These are phyloP conservation scores for Phycomyces blakesleeanus DNA, from an alignment of 192 early-diverging fungal species.

Conservation along the genomic window DNA sequence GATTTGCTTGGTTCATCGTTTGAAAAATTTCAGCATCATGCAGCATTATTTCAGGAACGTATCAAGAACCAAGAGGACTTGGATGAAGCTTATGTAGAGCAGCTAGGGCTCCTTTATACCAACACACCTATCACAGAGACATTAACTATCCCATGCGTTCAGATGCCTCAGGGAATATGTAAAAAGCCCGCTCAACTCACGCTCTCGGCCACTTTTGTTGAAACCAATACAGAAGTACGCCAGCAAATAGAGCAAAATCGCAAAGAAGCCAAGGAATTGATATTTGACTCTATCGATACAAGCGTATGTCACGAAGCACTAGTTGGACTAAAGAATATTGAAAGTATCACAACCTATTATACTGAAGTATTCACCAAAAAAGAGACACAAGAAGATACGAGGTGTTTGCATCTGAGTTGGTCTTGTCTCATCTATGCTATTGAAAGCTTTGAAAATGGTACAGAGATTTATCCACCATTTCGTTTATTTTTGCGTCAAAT, in stretches of 20 bases:
- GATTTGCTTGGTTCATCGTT: conserved; percentile 22
- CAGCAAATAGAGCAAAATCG: conserved; percentile 33
- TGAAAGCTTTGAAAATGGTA: not conserved
- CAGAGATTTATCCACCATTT: not conserved
- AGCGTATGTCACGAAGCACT: not conserved
- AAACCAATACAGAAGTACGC: conserved; percentile 32
- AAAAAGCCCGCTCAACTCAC: conserved; percentile 27
- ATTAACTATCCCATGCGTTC: conserved; percentile 37
- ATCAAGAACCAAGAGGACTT: conserved; percentile 26
- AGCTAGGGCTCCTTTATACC: conserved; percentile 35
- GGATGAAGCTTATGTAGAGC: conserved; percentile 30
- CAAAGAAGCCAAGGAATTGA: conserved; percentile 15
- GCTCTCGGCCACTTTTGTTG: conserved; percentile 17
- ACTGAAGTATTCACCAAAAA: not conserved
- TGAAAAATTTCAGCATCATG: conserved; percentile 21
- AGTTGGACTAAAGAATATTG: not conserved
- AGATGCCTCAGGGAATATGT: conserved; percentile 33
- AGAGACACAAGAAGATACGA: not conserved
- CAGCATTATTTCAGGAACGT: conserved; percentile 14
- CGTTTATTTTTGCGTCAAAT: not conserved
- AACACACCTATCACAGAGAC: conserved; percentile 29
- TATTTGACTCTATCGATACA: conserved; percentile 26
- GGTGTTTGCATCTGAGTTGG: not conserved
- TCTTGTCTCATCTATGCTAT: not conserved
- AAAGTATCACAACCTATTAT: not conserved